These are phyloP conservation scores for Starmerella sirachaensis DNA, from an alignment of 805 yeast species.

Conservation along the genomic window DNA sequence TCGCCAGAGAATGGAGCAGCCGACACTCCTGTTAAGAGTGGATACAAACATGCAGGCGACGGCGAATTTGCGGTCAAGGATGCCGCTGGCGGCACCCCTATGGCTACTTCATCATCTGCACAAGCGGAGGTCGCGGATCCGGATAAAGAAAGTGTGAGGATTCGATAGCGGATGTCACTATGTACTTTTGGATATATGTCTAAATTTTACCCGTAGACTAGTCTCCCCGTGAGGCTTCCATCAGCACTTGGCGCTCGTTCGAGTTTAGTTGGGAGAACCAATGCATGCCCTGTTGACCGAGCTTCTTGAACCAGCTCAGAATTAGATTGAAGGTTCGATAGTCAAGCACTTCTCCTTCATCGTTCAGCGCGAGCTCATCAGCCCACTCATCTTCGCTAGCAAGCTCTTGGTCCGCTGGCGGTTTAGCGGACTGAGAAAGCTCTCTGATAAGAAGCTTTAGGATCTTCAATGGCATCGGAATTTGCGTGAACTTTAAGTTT, in stretches of 20 bases:
- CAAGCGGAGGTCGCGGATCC: too few species aligned
- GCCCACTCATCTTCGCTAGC: constrained; percentile 34
- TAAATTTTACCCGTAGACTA: too few species aligned
- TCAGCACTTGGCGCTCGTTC: constrained; percentile 14
- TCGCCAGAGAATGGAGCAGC: too few species aligned
- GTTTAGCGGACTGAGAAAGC: constrained; percentile 44
- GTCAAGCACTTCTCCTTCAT: constrained; percentile 22
- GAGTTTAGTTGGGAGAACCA: constrained; percentile 18
- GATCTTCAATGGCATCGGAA: constrained; percentile 62
- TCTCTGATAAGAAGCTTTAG: constrained; percentile 60
- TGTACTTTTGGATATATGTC: too few species aligned
- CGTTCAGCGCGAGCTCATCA: constrained; percentile 24
- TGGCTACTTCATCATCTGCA: too few species aligned
- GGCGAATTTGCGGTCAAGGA: too few species aligned
- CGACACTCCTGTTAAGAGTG: too few species aligned
- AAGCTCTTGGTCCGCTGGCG: constrained; percentile 24
- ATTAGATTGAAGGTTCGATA: constrained; percentile 21
- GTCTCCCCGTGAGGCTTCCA: constrained; percentile 7
- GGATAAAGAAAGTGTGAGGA: too few species aligned
- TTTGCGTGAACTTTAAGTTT: constrained; percentile 45
- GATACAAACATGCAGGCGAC: too few species aligned
- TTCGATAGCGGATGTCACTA: too few species aligned
- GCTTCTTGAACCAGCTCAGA: constrained; percentile 23
- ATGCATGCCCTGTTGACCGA: constrained; percentile 15
- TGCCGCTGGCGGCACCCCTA: too few species aligned